Evolutionary conservation across 2,329 filamentous ascomycete species (phyloP).

Genomic region (Aspergillus sp.): DNA sequence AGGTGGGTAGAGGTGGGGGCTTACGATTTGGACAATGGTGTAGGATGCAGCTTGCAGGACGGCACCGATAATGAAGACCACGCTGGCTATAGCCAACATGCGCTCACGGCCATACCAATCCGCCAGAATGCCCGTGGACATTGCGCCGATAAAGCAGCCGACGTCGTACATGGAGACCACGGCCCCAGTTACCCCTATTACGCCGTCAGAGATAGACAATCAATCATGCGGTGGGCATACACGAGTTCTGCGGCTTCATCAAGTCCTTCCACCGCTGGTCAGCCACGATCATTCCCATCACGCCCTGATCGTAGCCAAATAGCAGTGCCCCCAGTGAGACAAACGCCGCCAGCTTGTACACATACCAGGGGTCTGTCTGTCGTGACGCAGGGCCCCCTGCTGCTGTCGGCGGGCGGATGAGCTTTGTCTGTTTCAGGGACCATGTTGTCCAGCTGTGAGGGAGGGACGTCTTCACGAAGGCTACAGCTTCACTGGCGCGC

Average conservation of each 20-base stretch:
- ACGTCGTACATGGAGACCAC: constrained; percentile 17
- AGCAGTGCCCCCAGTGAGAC: constrained; percentile 17
- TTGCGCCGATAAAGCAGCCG: constrained; percentile 18
- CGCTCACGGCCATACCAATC: constrained; percentile 21
- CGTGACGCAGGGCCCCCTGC: not conserved
- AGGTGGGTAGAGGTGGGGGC: not conserved
- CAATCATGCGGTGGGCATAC: not conserved
- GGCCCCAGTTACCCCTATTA: constrained; percentile 10
- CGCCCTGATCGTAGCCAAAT: constrained; percentile 20
- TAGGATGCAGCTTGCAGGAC: constrained; percentile 17
- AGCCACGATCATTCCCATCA: constrained; percentile 19
- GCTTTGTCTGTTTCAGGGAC: not conserved
- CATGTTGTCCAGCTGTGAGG: not conserved
- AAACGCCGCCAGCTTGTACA: constrained; percentile 14
- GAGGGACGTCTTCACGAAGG: not conserved
- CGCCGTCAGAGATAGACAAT: too few relatives aligned
- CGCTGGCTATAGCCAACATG: constrained; percentile 16
- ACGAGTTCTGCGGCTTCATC: constrained; percentile 13
- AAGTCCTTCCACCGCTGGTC: constrained; percentile 17
- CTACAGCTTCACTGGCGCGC: not conserved
- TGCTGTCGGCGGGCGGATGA: not conserved
- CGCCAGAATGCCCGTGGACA: constrained; percentile 17
- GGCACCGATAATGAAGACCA: constrained; percentile 17
- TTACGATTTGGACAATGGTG: constrained; percentile 19
- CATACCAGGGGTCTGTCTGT: not conserved